phyloP scores from a whole-genome alignment of 2,329 filamentous ascomycete species.

The Alternaria panax region DNA sequence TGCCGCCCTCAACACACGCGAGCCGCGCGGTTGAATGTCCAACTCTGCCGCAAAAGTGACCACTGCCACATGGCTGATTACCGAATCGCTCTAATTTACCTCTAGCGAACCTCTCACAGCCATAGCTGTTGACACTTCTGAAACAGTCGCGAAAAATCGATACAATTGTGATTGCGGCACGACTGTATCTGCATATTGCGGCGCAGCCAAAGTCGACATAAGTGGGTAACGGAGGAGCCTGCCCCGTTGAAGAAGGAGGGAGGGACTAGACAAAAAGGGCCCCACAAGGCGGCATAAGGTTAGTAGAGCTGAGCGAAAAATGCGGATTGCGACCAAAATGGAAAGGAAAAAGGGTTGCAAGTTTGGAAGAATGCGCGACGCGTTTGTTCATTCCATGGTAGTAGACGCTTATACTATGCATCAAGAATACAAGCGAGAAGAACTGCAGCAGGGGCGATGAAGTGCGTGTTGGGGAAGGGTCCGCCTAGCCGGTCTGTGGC shows the following conservation, averaged over 20 bases:
- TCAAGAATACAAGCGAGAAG: background rate
- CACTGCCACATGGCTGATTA: background rate
- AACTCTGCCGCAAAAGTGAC: background rate
- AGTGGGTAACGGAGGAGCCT: slow-evolving; percentile 8
- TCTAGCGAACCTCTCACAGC: slow-evolving; percentile 1
- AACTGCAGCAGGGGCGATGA: slow-evolving; percentile 1
- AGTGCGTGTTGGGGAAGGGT: background rate
- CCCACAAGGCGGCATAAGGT: slow-evolving; percentile 3
- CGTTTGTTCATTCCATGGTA: background rate
- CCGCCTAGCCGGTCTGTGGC: background rate
- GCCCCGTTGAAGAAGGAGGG: slow-evolving; percentile 6
- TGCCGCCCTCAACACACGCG: slow-evolving; percentile 6
- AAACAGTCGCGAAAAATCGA: slow-evolving; percentile 5
- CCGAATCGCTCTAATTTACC: background rate
- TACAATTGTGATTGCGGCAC: slow-evolving; percentile 24
- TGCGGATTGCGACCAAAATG: background rate
- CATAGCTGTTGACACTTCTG: slow-evolving; percentile 1
- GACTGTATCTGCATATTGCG: slow-evolving; percentile 16
- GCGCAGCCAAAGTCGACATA: slow-evolving; percentile 11
- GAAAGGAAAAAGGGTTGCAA: background rate
- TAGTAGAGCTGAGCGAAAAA: slow-evolving; percentile 1
- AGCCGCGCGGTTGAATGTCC: slow-evolving; percentile 5
- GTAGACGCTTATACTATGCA: background rate
- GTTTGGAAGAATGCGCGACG: background rate
- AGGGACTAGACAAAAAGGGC: slow-evolving; percentile 2